These are phyloP conservation scores for Lolium multiflorum DNA, from an alignment of 176 grass and related monocot genomes.

Conservation along the genomic window DNA sequence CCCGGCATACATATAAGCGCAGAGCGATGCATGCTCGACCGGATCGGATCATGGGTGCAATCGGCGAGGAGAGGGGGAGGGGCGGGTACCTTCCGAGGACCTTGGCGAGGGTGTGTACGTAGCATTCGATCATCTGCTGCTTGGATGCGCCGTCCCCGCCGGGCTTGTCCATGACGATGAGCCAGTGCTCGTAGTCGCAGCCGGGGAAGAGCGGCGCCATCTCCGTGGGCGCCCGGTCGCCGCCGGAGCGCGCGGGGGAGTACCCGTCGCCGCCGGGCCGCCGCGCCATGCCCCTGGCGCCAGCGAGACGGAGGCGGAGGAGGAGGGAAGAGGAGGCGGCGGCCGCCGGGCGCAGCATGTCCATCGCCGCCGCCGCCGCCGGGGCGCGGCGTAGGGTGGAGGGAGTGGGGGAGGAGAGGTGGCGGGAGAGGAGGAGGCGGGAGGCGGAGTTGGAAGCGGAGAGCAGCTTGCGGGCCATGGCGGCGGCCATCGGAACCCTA, in stretches of 20 bases:
- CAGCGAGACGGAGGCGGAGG: not conserved
- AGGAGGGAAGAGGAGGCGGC: not conserved
- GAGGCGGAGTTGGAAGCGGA: not conserved
- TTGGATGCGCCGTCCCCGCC: slow-evolving; percentile 82
- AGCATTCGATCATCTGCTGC: slow-evolving; percentile 64
- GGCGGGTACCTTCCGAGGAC: slow-evolving; percentile 19
- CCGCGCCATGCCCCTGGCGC: not conserved
- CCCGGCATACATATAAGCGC: too few species aligned
- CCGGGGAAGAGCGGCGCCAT: slow-evolving; percentile 91
- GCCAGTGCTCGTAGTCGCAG: slow-evolving; percentile 97
- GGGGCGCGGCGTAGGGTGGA: not conserved
- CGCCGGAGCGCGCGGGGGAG: not conserved
- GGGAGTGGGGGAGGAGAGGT: not conserved
- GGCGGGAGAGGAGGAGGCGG: slow-evolving; percentile 9
- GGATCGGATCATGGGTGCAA: too few species aligned
- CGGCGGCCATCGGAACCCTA: not conserved
- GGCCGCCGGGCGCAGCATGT: not conserved
- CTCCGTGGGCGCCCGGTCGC: slow-evolving; percentile 71
- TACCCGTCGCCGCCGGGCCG: not conserved
- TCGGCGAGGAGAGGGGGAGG: too few species aligned
- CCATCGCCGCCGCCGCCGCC: not conserved
- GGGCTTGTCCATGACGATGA: slow-evolving; percentile 98
- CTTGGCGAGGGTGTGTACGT: slow-evolving; percentile 66
- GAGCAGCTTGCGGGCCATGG: slow-evolving; percentile 12
- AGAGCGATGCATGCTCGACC: not conserved